Base-by-base conservation (phyloP, 352 stramenopile species). In the Pythium inflatum region DNA sequence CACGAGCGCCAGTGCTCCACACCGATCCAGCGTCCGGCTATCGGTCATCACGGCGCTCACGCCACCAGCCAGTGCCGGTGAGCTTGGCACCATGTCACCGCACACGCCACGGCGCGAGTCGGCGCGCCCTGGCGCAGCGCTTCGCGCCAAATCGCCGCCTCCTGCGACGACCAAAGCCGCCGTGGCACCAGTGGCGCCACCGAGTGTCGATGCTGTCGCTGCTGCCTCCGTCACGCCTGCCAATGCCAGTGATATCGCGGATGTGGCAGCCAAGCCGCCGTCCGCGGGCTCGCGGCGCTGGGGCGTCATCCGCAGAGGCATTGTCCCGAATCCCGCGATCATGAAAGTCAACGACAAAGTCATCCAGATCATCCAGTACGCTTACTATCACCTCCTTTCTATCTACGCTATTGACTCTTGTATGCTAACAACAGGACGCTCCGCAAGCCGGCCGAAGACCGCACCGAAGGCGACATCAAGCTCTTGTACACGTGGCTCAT, bases 401-500 rank as follows among this genome's bases (percentile, higher is more conserved):
- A 51, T 30, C 20, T 12, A 51, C 43, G 16, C 9, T 16, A 30
- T 6, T 6, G 20, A 24, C 40, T 3, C 20, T 46, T 25, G 40
- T 18, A n/a, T 46, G 16, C 16, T 14, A 48, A 48, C 43, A 20
- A 31, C 43, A 92, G 83, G n/a, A 90, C 82, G 50, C 55, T 92
- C 53, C 83, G 82, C 14, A 88, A 82, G 53, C 73, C 74, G 1
- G 81, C 85, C 20, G 85, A 91, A 72, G 83, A 93, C 38, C 85
- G 85, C 20, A 70, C 79, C 4, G 82, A 93, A 60, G 82, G 58
- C 72, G 84, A 92, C 80, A 90, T 90, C 73, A 90, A 89, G 69
- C 70, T 92, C 62, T 61, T 95, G 56, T 95, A 93, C 62, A 73
- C 73, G 71, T 95, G 87, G 87, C 79, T 93, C 41, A 95, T 95